Base-by-base conservation (phyloP, 2,329 filamentous ascomycete genomes). In the Colletotrichum siamense region DNA sequence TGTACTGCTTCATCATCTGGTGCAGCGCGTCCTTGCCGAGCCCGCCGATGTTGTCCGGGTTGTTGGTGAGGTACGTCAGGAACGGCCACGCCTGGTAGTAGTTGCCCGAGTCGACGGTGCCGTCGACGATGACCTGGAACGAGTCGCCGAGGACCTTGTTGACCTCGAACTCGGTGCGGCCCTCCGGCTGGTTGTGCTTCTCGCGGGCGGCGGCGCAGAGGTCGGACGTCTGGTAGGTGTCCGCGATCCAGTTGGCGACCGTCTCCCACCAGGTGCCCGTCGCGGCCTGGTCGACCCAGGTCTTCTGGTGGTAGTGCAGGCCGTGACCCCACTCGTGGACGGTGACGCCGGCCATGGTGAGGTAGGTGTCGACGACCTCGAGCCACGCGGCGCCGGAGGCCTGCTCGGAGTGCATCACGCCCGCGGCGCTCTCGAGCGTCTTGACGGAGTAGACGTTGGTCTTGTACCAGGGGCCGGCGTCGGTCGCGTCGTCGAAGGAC, bases 81-180 rank as follows among this genome's bases (percentile, higher is more conserved):
- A 90, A 88, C 0, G 88, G 89, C 87, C 87, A 90, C 5, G 88
- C 86, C 76, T 89, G 83, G 81, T 90, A 90, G 79, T 89, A 87
- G 81, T 90, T 90, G 15, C 85, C 88, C 3, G 82, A 81, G 36
- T 81, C 79, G 0, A 78, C 76, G 0, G 85, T 82, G 5, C 86
- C 88, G 62, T 90, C 89, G 5, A 90, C 87, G 6, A 90, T 82
- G 28, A 88, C 86, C 76, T 88, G 88, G 80, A 84, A 86, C 5
- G 87, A 87, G 76, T 89, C 85, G 0, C 86, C 83, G 8, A 90
- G 86, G n/a, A 87, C 82, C 78, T 88, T 89, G 34, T 81, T 81
- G 0, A 88, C 82, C 24, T 88, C 83, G 55, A 89, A 87, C 5
- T 87, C 78, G 1, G 86, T 86, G 16, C 82, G 79, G 4, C 83